Evolutionary conservation across 2,329 filamentous ascomycete genomes (phyloP), one percentile per base, ranked within the genome.

Genomic region (Elsinoe necatrix): DNA sequence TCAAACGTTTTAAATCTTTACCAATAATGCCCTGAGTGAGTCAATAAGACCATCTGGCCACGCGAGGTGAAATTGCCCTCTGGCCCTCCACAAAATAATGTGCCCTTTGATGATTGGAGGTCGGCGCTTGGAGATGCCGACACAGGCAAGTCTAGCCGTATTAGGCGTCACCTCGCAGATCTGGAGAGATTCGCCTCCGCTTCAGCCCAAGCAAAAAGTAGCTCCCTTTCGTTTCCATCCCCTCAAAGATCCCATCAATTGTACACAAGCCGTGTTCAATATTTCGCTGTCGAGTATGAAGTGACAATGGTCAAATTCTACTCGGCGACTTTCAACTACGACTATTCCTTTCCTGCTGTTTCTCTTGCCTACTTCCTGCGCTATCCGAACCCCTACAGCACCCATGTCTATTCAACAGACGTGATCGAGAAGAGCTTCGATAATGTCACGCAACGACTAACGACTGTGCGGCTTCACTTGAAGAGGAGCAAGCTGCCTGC

Each of bases 341-440:
- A 84, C 62, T 89, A 92, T 72, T 85, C 86, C 50, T 92, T 92
- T 75, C 84, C 87, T 60, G 87, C 87, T 69, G 88, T 93, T 60
- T 89, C 87, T 50, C 84, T 93, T 70, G 88, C 88, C 73, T 93
- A 89, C 79, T 93, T 92, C 73, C 84, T 93, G 51, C 87, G 88
- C 62, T 93, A 93, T 73, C 89, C 87, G 62, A 93, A 92, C 67
- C 88, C 88, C 5, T 91, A 92, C 74, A 85, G 84, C 62, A 83
- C 81, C 61, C 88, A 93, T 74, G 88, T 93, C 55, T 76, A 90
- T 64, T 89, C 86, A 67, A 90, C 87, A 70, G 88, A 93, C 71
- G 89, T 87, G 65, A 88, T 93, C 69, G 81, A 82, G 50, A 85
- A 83, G 62, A 76, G 80, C 69, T 81, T 89, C 71, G 87, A 92